These are phyloP conservation scores for Candida golubevii DNA, from an alignment of 805 yeast species.

Conservation along the genomic window DNA sequence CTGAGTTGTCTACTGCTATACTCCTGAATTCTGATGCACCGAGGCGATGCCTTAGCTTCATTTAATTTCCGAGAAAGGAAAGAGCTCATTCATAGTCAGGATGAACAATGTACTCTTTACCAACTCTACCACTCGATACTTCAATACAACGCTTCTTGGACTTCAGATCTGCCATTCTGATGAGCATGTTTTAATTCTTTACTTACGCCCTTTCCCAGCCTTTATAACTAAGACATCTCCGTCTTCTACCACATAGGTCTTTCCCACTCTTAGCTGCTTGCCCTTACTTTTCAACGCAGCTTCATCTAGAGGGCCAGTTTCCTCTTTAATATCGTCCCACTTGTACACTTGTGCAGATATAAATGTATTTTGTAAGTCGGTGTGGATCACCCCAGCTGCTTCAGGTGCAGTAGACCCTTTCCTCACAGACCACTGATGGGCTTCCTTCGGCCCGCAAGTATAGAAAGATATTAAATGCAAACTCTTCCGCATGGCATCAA, in stretches of 20 bases:
- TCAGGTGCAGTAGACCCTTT: slow-evolving; percentile 92
- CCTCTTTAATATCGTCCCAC: slow-evolving; percentile 57
- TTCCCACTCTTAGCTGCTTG: slow-evolving; percentile 64
- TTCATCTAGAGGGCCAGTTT: slow-evolving; percentile 46
- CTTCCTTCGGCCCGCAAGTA: slow-evolving; percentile 95
- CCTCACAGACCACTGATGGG: slow-evolving; percentile 97
- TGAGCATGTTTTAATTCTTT: not conserved
- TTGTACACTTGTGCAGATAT: slow-evolving; percentile 91
- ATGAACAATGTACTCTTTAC: no score
- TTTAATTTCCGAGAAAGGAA: no score
- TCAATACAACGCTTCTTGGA: no score
- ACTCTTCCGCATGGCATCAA: slow-evolving; percentile 26
- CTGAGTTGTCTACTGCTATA: no score
- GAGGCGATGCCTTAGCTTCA: no score
- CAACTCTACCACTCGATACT: no score
- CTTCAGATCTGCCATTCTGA: no score
- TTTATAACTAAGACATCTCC: slow-evolving; percentile 78
- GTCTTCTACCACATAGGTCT: slow-evolving; percentile 73
- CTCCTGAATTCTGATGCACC: no score
- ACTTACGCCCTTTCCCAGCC: slow-evolving; percentile 10
- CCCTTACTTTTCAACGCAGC: slow-evolving; percentile 51
- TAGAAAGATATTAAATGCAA: slow-evolving; percentile 75
- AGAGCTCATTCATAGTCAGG: no score
- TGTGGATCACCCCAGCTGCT: slow-evolving; percentile 98
- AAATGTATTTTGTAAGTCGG: slow-evolving; percentile 91